Base-by-base conservation (phyloP, 768 basidiomycete species). In the Agrocybe chaxingu region DNA sequence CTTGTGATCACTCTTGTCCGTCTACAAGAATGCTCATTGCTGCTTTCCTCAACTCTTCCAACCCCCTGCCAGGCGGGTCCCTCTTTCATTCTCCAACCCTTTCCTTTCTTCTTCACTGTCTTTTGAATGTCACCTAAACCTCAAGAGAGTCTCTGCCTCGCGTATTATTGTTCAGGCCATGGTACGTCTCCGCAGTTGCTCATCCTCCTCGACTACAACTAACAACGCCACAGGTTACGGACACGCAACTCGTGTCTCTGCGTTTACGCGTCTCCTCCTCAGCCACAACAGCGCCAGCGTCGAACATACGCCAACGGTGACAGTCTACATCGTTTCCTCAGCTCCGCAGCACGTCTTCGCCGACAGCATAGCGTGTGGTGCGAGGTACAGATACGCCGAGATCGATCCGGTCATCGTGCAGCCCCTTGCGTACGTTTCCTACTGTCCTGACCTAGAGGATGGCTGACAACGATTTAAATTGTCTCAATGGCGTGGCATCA, bases 361-460 rank as follows among this genome's bases (percentile, higher is more conserved):
- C 1, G 80, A 85, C 49, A 81, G 82, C 59, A 73, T 88, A 37
- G 73, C 73, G 19, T 65, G 70, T 8, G 88, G 87, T 42, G 87
- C 87, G 3, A 53, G 62, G 34, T 90, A 90, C 67, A 79, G 88
- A 41, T 77, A 79, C 63, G 82, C 85, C 8, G 75, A 85, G 48
- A 85, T 91, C 37, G 89, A 91, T 62, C 88, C 89, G 7, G 83
- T 90, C 40, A 85, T 92, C 36, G 81, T 85, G 6, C 89, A 92
- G 62, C 89, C 89, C 47, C 69, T 90, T 52, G 89, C 89, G 80
- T 90, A 64, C 64, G 83, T 69, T 16, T 29, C 30, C 6, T 39
- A 32, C 10, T 7, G n/a, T 38, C 29, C 32, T 50, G 10, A 19
- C 48, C 10, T 33, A 2, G 5, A 24, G 24, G 24, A 24, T 24